These are phyloP conservation scores for Zarea fungicola DNA, from an alignment of 2,329 filamentous ascomycete genomes.

Conservation along the genomic window DNA sequence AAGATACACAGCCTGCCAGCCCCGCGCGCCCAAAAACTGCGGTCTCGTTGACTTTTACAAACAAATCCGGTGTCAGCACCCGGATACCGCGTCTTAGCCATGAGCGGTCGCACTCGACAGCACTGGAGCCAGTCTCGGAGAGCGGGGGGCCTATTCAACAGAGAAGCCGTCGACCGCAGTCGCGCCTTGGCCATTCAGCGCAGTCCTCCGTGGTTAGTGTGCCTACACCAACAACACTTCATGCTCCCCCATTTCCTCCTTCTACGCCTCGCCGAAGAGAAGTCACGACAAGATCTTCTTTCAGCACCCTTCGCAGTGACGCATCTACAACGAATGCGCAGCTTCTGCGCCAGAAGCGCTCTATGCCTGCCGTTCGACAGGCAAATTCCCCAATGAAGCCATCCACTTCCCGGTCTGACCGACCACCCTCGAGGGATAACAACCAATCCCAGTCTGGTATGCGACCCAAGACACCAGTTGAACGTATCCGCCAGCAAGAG, in stretches of 20 bases:
- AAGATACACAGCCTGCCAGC: slow-evolving; percentile 63
- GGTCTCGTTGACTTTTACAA: slow-evolving; percentile 87
- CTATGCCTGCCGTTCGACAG: slow-evolving; percentile 54
- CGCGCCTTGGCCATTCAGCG: slow-evolving; percentile 62
- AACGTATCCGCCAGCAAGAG: slow-evolving; percentile 50
- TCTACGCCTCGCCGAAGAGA: slow-evolving; percentile 58
- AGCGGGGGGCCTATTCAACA: slow-evolving; percentile 67
- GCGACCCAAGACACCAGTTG: slow-evolving; percentile 67
- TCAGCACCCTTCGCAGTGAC: slow-evolving; percentile 50
- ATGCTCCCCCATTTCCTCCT: slow-evolving; percentile 47
- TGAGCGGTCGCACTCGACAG: slow-evolving; percentile 62
- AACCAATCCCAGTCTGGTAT: slow-evolving; percentile 46
- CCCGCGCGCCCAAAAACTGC: slow-evolving; percentile 68
- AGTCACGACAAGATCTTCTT: slow-evolving; percentile 50
- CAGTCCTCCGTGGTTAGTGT: slow-evolving; percentile 65
- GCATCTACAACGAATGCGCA: slow-evolving; percentile 60
- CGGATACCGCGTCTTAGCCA: slow-evolving; percentile 75
- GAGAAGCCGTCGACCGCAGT: slow-evolving; percentile 57
- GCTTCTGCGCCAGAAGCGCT: slow-evolving; percentile 60
- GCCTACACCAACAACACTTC: slow-evolving; percentile 54
- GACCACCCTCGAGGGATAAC: slow-evolving; percentile 56
- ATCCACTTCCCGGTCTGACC: slow-evolving; percentile 43
- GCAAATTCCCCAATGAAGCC: slow-evolving; percentile 48
- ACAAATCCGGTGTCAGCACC: slow-evolving; percentile 61
- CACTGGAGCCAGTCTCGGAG: slow-evolving; percentile 90